Percentiles rank a stretch among this genome's conserved stretches.
Evolutionary conservation across 2,329 filamentous ascomycete genomes (phyloP).

Genomic region (Cladosporium velox): DNA sequence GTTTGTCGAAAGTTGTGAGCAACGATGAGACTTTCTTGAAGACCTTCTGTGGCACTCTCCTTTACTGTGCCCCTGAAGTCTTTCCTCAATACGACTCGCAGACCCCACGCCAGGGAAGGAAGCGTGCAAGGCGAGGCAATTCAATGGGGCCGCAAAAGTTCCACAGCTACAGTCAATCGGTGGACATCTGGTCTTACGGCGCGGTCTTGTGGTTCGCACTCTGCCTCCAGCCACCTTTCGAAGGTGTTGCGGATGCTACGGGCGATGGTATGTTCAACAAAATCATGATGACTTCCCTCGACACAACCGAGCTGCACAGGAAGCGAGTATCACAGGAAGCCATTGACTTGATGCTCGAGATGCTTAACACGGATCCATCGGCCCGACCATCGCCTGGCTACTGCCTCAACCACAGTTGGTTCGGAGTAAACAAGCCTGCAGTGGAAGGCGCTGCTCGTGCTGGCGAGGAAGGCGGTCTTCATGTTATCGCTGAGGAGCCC

Average conservation of each 20-base stretch:
- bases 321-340: constrained; percentile 64
- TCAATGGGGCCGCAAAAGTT: constrained; percentile 43
- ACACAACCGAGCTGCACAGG: constrained; percentile 63
- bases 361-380: constrained; percentile 79
- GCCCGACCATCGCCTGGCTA: constrained; percentile 71
- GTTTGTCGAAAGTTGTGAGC: constrained; percentile 83
- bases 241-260: constrained; percentile 71
- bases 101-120: constrained; percentile 61
- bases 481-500: constrained; percentile 56
- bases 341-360: constrained; percentile 73
- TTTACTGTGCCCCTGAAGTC: constrained; percentile 96
- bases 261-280: constrained; percentile 78
- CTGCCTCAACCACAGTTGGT: constrained; percentile 74
- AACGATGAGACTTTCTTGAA: constrained; percentile 89
- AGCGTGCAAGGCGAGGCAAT: constrained; percentile 54
- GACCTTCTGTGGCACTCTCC: constrained; percentile 92
- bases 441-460: constrained; percentile 19
- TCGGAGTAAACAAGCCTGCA: constrained; percentile 53
- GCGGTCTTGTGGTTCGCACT: constrained; percentile 88
- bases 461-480: constrained; percentile 32
- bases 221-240: constrained; percentile 78
- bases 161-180: constrained; percentile 80
- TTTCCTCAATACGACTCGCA: constrained; percentile 79
- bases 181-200: constrained; percentile 95
- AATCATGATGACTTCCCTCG: constrained; percentile 77